Percentiles rank a stretch among this genome's conserved stretches.
Evolutionary conservation across 257 asterid genomes (phyloP).

Genomic region (Coffea eugenioides): DNA sequence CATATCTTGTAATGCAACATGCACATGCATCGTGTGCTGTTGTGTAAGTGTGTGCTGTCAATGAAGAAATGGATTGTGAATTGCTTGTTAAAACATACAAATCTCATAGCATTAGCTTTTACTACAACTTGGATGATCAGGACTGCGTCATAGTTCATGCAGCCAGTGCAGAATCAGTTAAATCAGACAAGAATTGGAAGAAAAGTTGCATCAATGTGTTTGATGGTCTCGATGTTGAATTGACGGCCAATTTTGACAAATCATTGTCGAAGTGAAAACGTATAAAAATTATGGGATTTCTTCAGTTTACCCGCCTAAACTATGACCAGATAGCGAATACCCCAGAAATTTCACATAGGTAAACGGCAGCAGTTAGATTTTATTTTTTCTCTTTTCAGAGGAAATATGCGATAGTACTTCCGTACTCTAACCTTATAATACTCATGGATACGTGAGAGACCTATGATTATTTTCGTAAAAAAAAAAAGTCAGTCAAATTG

Average conservation of each 20-base stretch:
- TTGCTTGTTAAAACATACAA: background rate
- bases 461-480: no score
- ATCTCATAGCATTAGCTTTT: background rate
- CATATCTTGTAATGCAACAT: slow-evolving; percentile 3
- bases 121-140: background rate
- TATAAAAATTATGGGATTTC: background rate
- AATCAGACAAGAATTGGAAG: background rate
- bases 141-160: background rate
- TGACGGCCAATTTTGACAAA: background rate
- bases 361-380: no score
- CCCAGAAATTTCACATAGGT: no score
- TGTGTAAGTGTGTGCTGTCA: background rate
- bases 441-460: no score
- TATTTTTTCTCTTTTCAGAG: no score
- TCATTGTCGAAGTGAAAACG: background rate
- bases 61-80: background rate
- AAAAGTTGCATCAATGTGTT: background rate
- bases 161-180: background rate
- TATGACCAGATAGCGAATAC: background rate
- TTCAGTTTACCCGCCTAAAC: background rate
- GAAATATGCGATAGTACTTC: no score
- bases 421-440: no score
- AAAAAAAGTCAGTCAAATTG: no score
- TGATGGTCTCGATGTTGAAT: background rate
- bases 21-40: background rate